Conservation (phyloP, 1,139 yeast genomes). For the Magnusiomyces magnusii region DNA sequence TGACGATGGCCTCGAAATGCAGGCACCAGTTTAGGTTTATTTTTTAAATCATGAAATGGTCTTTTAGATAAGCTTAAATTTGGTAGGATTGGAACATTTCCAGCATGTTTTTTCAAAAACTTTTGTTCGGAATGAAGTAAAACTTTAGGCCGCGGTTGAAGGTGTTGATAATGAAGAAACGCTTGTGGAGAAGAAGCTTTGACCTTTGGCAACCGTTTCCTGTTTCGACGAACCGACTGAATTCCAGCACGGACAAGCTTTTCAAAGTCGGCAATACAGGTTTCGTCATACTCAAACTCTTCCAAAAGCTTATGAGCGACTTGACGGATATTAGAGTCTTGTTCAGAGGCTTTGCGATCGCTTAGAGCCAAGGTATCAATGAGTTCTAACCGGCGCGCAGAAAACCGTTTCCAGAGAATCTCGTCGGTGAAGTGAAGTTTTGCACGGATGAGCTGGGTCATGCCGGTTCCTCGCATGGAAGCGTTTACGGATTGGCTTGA, state of each 20-base stretch:
- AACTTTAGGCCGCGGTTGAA: neutral
- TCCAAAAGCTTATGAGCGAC: conserved; percentile 69
- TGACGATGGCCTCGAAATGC: neutral
- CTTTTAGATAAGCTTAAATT: neutral
- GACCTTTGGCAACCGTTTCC: conserved; percentile 44
- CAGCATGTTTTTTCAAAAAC: neutral
- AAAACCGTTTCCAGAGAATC: conserved; percentile 77
- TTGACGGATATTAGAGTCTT: conserved; percentile 66
- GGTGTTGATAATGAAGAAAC: neutral
- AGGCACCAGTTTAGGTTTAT: neutral
- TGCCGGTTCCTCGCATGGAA: conserved; percentile 38
- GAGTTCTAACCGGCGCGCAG: conserved; percentile 78
- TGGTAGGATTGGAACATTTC: neutral
- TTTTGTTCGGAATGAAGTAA: neutral
- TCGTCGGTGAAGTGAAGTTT: conserved; percentile 75
- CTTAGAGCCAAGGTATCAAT: conserved; percentile 76
- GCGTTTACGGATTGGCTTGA: neutral
- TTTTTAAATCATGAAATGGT: neutral
- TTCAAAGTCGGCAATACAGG: conserved; percentile 65
- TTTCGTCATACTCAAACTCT: conserved; percentile 65
- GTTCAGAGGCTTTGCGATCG: conserved; percentile 83
- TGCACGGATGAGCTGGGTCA: conserved; percentile 70
- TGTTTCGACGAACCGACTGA: conserved; percentile 65
- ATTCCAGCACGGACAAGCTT: conserved; percentile 88
- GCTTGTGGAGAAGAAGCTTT: conserved; percentile 5